Percentiles rank a stretch among this genome's conserved stretches.
Conservation (phyloP, 2,329 filamentous ascomycete species). For the Ophiocordyceps camponoti-saundersi region DNA sequence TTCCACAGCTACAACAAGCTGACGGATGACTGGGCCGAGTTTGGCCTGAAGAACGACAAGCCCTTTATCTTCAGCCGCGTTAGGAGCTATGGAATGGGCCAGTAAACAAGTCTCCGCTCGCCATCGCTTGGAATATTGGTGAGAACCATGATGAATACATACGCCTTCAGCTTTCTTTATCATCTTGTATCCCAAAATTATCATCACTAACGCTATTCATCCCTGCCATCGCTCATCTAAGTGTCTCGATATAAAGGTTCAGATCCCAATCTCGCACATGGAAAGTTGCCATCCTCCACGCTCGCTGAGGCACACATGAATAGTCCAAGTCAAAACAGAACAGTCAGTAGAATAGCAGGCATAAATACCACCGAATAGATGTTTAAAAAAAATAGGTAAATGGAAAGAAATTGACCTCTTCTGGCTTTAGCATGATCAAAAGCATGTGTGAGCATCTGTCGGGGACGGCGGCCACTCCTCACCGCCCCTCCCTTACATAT, state of each 20-base stretch:
- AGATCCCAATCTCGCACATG: neutral
- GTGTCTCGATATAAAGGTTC: neutral
- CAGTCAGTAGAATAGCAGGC: neutral
- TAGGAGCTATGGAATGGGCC: conserved; percentile 39
- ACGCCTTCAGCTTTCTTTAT: neutral
- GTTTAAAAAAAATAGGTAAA: no score
- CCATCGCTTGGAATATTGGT: neutral
- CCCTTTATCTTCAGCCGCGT: conserved; percentile 53
- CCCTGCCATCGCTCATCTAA: neutral
- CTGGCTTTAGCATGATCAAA: no score
- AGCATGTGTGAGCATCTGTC: no score
- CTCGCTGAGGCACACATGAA: neutral
- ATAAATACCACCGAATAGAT: no score
- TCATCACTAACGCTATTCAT: neutral
- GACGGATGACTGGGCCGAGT: conserved; percentile 83
- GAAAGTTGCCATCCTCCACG: neutral
- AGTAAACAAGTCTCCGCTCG: conserved; percentile 5
- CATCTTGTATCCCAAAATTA: neutral
- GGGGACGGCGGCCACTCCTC: no score
- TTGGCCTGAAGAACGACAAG: conserved; percentile 46
- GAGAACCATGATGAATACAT: neutral
- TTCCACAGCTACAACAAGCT: conserved; percentile 84
- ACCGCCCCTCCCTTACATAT: no score
- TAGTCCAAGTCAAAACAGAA: neutral
- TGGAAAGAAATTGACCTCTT: no score